These are phyloP conservation scores for Cordia subcordata DNA, from an alignment of 257 asterid species.

Conservation along the genomic window DNA sequence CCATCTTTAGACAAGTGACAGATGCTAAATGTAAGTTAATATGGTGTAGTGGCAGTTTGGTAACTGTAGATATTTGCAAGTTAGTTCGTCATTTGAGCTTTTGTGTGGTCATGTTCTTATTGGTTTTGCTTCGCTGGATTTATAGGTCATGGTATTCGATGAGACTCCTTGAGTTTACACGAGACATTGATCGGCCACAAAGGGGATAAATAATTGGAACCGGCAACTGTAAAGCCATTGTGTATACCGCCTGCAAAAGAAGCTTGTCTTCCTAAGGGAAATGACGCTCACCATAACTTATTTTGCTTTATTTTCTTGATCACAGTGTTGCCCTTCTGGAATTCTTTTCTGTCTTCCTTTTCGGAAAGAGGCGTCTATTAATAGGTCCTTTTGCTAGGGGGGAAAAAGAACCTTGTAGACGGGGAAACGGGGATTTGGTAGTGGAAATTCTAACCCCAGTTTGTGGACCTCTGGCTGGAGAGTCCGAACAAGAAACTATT, in stretches of 20 bases:
- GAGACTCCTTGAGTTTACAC: conserved; percentile 50
- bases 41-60: too few relatives aligned
- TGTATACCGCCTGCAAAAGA: conserved; percentile 18
- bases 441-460: not conserved
- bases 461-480: not conserved
- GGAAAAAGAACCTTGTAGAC: not conserved
- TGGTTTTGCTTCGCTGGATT: conserved; percentile 15
- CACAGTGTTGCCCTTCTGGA: not conserved
- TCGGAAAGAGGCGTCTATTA: not conserved
- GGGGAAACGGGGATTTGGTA: not conserved
- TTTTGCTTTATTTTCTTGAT: not conserved
- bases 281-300: not conserved
- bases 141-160: conserved; percentile 79
- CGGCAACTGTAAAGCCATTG: conserved; percentile 39
- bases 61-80: too few relatives aligned
- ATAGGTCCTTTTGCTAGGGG: too few relatives aligned
- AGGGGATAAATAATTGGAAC: conserved; percentile 14
- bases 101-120: not conserved
- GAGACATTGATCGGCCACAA: conserved; percentile 24
- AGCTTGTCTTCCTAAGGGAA: not conserved
- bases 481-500: not conserved
- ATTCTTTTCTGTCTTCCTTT: not conserved
- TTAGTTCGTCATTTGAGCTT: not conserved
- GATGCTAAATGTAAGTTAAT: too few relatives aligned
- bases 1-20: too few relatives aligned